Percentiles rank a stretch among this genome's conserved stretches.
Evolutionary conservation across 768 basidiomycete genomes (phyloP).

Genomic region (Flagelloscypha sp.): DNA sequence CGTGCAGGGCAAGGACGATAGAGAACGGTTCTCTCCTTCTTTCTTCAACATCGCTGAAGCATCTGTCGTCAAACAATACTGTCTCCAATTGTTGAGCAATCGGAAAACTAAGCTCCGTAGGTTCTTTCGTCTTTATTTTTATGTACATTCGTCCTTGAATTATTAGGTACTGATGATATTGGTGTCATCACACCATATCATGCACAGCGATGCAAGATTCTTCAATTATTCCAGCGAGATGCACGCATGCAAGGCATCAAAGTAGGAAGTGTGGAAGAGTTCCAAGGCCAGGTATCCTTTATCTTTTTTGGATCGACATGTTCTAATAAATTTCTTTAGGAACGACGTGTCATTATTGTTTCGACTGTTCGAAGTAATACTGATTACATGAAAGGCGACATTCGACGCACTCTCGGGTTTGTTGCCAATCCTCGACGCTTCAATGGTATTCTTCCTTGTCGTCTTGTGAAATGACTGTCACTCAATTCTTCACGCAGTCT

Average conservation of each 20-base stretch:
- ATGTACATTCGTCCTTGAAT: slow-evolving; percentile 21
- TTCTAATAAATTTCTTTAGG: slow-evolving; percentile 13
- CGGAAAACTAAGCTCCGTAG: slow-evolving; percentile 32
- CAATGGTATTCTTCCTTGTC: slow-evolving; percentile 21
- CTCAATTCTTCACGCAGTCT: slow-evolving; percentile 28
- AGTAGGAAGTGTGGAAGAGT: slow-evolving; percentile 60
- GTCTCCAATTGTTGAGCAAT: slow-evolving; percentile 24
- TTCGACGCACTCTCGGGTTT: slow-evolving; percentile 26
- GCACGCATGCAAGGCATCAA: slow-evolving; percentile 33
- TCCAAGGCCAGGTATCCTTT: slow-evolving; percentile 47
- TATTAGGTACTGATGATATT: slow-evolving; percentile 41
- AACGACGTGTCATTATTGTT: slow-evolving; percentile 30
- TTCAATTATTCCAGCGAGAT: slow-evolving; percentile 24
- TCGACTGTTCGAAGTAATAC: slow-evolving; percentile 30
- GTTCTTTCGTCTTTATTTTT: slow-evolving; percentile 10
- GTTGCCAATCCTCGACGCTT: slow-evolving; percentile 26
- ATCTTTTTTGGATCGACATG: slow-evolving; percentile 2
- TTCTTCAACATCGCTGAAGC: slow-evolving; percentile 65
- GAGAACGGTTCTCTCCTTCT: slow-evolving; percentile 61
- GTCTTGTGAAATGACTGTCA: slow-evolving; percentile 1
- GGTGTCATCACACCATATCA: slow-evolving; percentile 58
- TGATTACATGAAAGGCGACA: slow-evolving; percentile 18
- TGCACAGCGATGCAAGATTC: slow-evolving; percentile 47
- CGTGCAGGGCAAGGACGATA: slow-evolving; percentile 50
- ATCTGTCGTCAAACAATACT: slow-evolving; percentile 44